These are phyloP conservation scores for Aspergillus glaucus DNA, from an alignment of 2,329 filamentous ascomycete species.

Conservation along the genomic window DNA sequence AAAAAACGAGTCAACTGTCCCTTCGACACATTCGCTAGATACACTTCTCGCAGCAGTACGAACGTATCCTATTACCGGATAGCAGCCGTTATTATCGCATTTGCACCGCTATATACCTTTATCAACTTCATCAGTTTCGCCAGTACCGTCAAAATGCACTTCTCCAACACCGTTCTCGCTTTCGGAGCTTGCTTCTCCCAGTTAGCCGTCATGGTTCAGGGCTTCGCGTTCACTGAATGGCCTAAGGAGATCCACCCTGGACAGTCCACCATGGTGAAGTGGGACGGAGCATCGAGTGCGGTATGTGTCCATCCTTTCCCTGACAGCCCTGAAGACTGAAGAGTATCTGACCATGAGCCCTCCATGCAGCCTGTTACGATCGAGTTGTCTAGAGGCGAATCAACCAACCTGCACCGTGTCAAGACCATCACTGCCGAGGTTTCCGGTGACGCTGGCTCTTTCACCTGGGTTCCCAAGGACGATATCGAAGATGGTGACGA, in stretches of 20 bases:
- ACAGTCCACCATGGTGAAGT: constrained; percentile 44
- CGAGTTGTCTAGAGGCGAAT: constrained; percentile 48
- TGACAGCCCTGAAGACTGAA: background rate
- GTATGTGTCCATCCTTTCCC: constrained; percentile 15
- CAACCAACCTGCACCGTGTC: constrained; percentile 47
- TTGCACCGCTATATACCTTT: background rate
- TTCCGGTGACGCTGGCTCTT: constrained; percentile 35
- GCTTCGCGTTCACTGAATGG: constrained; percentile 47
- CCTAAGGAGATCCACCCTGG: constrained; percentile 45
- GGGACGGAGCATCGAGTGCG: constrained; percentile 37
- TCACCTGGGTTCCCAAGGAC: constrained; percentile 46
- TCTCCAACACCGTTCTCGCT: constrained; percentile 45
- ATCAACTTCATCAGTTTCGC: background rate
- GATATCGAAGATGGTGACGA: constrained; percentile 40
- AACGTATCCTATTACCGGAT: too few species aligned
- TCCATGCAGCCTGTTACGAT: constrained; percentile 46
- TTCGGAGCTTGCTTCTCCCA: constrained; percentile 37
- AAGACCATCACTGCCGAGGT: constrained; percentile 42
- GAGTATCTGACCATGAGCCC: constrained; percentile 8
- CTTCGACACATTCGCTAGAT: background rate
- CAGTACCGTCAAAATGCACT: constrained; percentile 40
- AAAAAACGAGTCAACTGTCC: background rate
- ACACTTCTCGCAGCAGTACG: too few species aligned
- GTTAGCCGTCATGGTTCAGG: constrained; percentile 42
- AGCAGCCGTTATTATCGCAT: too few species aligned